Evolutionary conservation across 1,284 basidiomycete species (phyloP), one percentile per base, ranked within the genome.

Genomic region (Heterobasidion occidentale): DNA sequence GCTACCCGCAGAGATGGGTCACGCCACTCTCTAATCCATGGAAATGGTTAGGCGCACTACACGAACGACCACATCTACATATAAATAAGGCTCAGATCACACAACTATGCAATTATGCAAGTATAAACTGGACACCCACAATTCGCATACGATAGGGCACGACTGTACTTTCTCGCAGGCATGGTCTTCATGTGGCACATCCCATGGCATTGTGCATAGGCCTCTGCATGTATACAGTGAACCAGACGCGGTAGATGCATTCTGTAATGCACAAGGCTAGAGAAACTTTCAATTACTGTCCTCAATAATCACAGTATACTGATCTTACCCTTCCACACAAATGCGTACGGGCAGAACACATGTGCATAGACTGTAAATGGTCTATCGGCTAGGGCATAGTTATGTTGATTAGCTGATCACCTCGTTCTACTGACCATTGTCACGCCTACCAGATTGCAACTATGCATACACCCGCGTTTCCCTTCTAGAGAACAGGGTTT

Each of bases 1-100:
- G 78, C 36, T 46, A 83, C 81, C 80, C 82, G 71, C 83, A 85
- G 19, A 86, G 71, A 68, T 85, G 83, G n/a, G 0, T 57, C 45
- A 4, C 46, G 8, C 35, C 46, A 4, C 8, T 17, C 9, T 74
- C 61, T 0, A 81, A 67, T 1, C 73, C 78, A 52, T 82, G 80
- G 56, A 83, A 68, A 63, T 83, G 81, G 54, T 77, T 69, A 17
- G 8, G 12, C 3, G 19, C n/a, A 19, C 27, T 33, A 6, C 46
- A 48, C 12, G 11, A 17, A 48, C 46, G 46, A 11, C 11, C 11
- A 20, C 46, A 48, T 11, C 46, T 48, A 20, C 15, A 48, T 20
- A 48, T 7, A 17, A 7, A 48, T 14, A 12, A 11, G 11, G 11
- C 19, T 17, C 19, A 3, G 19, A 17, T 48, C 17, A 19, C 19